phyloP scores from a whole-genome alignment of 78 protist species.

The Polysphondylium violaceum region DNA sequence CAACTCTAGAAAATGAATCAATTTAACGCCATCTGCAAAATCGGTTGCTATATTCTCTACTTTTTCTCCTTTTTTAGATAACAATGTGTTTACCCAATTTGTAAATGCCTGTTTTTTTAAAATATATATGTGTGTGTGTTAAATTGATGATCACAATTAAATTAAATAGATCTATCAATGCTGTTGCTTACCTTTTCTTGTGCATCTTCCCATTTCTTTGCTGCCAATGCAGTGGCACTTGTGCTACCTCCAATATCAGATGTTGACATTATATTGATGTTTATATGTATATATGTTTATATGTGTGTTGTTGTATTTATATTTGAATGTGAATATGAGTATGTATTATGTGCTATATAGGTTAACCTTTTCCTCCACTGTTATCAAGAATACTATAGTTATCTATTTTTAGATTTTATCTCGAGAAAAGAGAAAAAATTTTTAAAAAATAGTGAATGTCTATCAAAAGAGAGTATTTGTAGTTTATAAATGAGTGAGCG shows the following conservation, averaged over 20 bases:
- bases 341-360: too few relatives aligned
- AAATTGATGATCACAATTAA: neutral
- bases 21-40: conserved; percentile 51
- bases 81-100: conserved; percentile 77
- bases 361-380: too few relatives aligned
- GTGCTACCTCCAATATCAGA: conserved; percentile 10
- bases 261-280: conserved; percentile 24
- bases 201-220: conserved; percentile 71
- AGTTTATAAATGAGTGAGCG: too few relatives aligned
- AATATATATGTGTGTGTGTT: neutral
- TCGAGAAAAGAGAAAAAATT: too few relatives aligned
- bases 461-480: too few relatives aligned
- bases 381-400: too few relatives aligned
- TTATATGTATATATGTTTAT: too few relatives aligned
- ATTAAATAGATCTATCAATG: neutral
- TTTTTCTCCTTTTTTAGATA: conserved; percentile 35
- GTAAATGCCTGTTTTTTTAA: conserved; percentile 72
- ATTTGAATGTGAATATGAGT: too few relatives aligned
- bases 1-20: conserved; percentile 70
- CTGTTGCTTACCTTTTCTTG: conserved; percentile 51
- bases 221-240: neutral
- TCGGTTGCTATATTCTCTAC: conserved; percentile 60
- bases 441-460: too few relatives aligned
- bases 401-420: too few relatives aligned
- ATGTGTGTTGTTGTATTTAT: too few relatives aligned